Evolutionary conservation across 2,329 filamentous ascomycete species (phyloP), one percentile per base, ranked within the genome.

Genomic region (Claviceps monticola): DNA sequence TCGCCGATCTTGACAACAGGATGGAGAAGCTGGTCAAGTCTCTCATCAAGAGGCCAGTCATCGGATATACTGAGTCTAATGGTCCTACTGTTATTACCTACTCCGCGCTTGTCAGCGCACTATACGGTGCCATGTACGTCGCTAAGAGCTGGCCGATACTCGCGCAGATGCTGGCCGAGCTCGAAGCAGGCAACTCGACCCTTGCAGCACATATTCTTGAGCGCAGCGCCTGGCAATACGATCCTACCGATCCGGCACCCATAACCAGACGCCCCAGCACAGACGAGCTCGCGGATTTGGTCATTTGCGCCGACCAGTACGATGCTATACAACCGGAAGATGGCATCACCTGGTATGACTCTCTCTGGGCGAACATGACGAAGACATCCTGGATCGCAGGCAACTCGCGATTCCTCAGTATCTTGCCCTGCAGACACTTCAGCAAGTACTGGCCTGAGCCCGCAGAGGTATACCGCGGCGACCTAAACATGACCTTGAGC

Each of bases 311-410:
- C 23, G 73, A 76, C 55, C 54, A 66, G 0, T 74, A 71, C 51
- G 73, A 75, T 54, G 70, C 69, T 1, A 64, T 65, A 0, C 56
- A 62, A 13, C 70, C 70, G 1, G 54, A 59, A 3, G 63, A 64
- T 3, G 68, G 66, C 2, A 56, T 74, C 3, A 60, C 56, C n/a
- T 75, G 71, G 71, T 76, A 72, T 70, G 62, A 63, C 9, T 62
- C 61, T 0, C 64, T 75, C 0, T 75, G 73, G 73, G 57, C 60
- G 2, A 72, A 74, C 55, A 74, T 75, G 72, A 73, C 72, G 4
- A 47, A 57, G 0, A 57, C 61, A 39, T 67, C 68, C 1, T 75
- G 72, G 71, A 68, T 76, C 42, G 62, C 71, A 2, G 74, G 74
- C 45, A 71, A 75, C 56, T 65, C 66, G 36, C 68, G 73, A 36